Evolutionary conservation across 805 yeast species (phyloP), one percentile per base, ranked within the genome.

Genomic region (Cyberlindnera euphorbiiphila): DNA sequence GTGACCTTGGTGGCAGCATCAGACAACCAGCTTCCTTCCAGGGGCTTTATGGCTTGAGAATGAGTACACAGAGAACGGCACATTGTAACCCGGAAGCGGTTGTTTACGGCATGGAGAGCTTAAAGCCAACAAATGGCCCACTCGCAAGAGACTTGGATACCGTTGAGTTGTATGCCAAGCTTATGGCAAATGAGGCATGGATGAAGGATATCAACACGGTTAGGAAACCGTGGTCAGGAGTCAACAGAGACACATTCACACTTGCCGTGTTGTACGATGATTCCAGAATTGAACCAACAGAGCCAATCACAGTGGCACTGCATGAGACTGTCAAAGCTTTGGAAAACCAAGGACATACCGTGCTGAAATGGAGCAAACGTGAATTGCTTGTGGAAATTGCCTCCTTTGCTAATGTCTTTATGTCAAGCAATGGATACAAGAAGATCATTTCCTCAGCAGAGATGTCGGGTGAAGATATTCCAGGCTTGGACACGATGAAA

Each of bases 1-100:
- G 74, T 5, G 80, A 74, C 49, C 68, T 72, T 33, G 79, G 77
- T 12, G 79, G 80, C 7, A 62, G 70, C 6, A 63, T 74, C 25
- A 58, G 79, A 36, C 64, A 64, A 28, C 79, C 80, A 0, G 65
- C 75, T 3, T 56, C 68, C 12, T 62, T 59, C 45, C 60, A 63
- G 25, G 67, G 68, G 15, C 39, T 66, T 14, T 73, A 57, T 46
- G 67, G 69, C 1, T 39, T 74, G 26, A 61, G 63, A 39, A 75
- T 76, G 8, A 53, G 71, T 2, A 60, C 65, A 38, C 64, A 66
- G 18, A 45, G 78, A 42, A 55, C 71, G 20, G 68, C 72, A 13
- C 49, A 47, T 19, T 30, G 29, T n/a, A 39, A 30, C 20, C 29
- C 42, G 1, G 42, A 46, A 20, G 45, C 51, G n/a, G 45, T 47